A percentile compares a stretch with the other conserved stretches of the same genome.
Evolutionary conservation across 768 basidiomycete genomes (phyloP).

Genomic region (Pleurotus ostreatus): DNA sequence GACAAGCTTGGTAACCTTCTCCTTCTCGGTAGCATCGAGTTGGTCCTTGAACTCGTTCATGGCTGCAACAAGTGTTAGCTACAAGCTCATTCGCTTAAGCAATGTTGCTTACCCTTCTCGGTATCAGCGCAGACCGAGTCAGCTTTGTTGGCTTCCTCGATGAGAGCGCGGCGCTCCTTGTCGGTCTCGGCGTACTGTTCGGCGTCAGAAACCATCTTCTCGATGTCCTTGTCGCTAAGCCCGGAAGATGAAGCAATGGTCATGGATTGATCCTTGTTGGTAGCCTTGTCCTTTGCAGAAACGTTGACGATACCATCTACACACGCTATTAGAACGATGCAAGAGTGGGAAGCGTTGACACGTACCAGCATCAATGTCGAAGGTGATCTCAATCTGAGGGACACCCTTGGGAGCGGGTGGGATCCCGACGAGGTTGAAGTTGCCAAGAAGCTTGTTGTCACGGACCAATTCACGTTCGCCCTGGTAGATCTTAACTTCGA

Average conservation of each 20-base stretch:
- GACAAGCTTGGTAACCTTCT: constrained; percentile 88
- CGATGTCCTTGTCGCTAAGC: constrained; percentile 93
- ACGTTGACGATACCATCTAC: constrained; percentile 96
- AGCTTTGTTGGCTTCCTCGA: constrained; percentile 96
- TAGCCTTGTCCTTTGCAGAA: constrained; percentile 92
- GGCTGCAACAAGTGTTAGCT: constrained; percentile 38
- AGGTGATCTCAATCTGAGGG: constrained; percentile 84
- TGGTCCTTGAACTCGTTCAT: constrained; percentile 99
- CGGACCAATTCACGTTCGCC: constrained; percentile 98
- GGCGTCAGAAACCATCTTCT: constrained; percentile 93
- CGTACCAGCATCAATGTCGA: constrained; percentile 94
- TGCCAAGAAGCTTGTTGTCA: constrained; percentile 98
- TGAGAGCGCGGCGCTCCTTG: constrained; percentile 80
- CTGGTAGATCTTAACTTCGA: constrained; percentile 99
- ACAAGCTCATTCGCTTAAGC: constrained; percentile 36
- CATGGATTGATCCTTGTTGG: constrained; percentile 88
- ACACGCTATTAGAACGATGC: not conserved
- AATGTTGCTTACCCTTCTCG: constrained; percentile 53
- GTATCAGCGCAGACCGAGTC: constrained; percentile 93
- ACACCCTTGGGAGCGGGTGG: constrained; percentile 83
- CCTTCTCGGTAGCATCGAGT: constrained; percentile 87
- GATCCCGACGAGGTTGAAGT: constrained; percentile 99
- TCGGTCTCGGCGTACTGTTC: constrained; percentile 93
- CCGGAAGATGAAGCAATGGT: constrained; percentile 98
- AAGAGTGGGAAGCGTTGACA: not conserved